Conservation (phyloP, 2,329 filamentous ascomycete species). For the Pseudogymnoascus sp. region DNA sequence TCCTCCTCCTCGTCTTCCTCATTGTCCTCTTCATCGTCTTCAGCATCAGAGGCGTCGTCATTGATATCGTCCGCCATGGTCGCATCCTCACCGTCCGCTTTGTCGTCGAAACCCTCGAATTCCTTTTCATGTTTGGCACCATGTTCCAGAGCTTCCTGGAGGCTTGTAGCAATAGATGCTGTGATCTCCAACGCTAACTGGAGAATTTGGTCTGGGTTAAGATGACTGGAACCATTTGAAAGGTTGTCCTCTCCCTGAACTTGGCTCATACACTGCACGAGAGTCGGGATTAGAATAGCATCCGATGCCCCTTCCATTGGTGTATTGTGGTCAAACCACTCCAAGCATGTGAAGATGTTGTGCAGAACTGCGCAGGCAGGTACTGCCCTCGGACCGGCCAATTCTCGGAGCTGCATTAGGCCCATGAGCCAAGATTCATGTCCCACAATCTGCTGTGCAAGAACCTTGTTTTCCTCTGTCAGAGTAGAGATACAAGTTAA, state of each 20-base stretch:
- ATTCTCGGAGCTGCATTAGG: conserved; percentile 41
- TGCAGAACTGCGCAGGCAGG: conserved; percentile 54
- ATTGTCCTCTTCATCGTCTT: conserved; percentile 34
- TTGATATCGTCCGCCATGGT: conserved; percentile 33
- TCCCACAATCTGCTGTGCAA: conserved; percentile 46
- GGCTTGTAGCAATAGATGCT: conserved; percentile 53
- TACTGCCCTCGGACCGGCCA: conserved; percentile 42
- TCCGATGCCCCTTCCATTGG: conserved; percentile 42
- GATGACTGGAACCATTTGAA: conserved; percentile 12
- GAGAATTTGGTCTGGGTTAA: conserved; percentile 24
- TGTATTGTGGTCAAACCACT: conserved; percentile 44
- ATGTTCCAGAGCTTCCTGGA: conserved; percentile 44
- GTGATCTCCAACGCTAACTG: conserved; percentile 51
- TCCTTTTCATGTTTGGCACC: conserved; percentile 32
- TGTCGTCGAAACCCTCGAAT: conserved; percentile 32
- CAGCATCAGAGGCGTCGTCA: conserved; percentile 31
- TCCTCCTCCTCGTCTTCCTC: conserved; percentile 33
- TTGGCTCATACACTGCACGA: conserved; percentile 29
- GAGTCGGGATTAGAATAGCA: conserved; percentile 39
- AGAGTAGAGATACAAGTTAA: conserved; percentile 49
- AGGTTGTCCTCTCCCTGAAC: conserved; percentile 18
- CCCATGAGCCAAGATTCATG: conserved; percentile 42
- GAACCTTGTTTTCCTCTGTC: conserved; percentile 49
- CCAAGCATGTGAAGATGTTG: conserved; percentile 48
- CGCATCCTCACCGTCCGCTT: conserved; percentile 29